These are phyloP conservation scores for Tylopilus balloui DNA, from an alignment of 768 basidiomycete species.

Conservation along the genomic window DNA sequence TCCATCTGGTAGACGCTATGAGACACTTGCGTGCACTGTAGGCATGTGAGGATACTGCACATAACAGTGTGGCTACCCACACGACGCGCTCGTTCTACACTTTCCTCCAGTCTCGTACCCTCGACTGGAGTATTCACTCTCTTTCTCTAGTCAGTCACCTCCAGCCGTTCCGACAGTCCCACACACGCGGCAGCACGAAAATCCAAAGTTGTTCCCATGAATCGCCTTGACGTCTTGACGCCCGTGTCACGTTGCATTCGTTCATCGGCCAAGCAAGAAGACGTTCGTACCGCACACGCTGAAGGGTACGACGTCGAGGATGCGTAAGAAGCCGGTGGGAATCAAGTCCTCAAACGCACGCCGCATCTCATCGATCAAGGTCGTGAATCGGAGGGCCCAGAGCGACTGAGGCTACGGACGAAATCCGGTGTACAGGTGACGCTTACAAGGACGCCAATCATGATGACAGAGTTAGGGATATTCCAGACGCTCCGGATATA, in stretches of 20 bases:
- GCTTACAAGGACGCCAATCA: slow-evolving; percentile 72
- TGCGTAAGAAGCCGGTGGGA: slow-evolving; percentile 77
- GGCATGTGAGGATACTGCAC: slow-evolving; percentile 64
- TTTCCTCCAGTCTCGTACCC: too few species aligned
- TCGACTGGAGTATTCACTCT: too few species aligned
- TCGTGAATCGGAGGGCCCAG: slow-evolving; percentile 84
- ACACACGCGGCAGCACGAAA: slow-evolving; percentile 78
- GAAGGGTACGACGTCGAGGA: slow-evolving; percentile 90
- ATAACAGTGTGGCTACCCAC: too few species aligned
- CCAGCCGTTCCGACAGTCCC: too few species aligned
- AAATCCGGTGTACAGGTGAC: slow-evolving; percentile 67
- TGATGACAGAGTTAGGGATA: slow-evolving; percentile 79
- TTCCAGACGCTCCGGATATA: slow-evolving; percentile 93
- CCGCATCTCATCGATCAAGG: slow-evolving; percentile 80
- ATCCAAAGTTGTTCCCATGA: slow-evolving; percentile 58
- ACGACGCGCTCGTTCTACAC: too few species aligned
- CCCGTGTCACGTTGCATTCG: slow-evolving; percentile 71
- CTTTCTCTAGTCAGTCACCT: too few species aligned
- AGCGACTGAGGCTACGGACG: slow-evolving; percentile 76
- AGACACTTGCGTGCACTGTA: slow-evolving; percentile 66
- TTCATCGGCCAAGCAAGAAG: slow-evolving; percentile 85
- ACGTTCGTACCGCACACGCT: slow-evolving; percentile 94
- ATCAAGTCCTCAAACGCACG: slow-evolving; percentile 83
- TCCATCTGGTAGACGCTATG: slow-evolving; percentile 58
- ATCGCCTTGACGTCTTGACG: slow-evolving; percentile 47